These are phyloP conservation scores for Penicillium ochrochloron DNA, from an alignment of 495 filamentous ascomycete genomes.

Conservation along the genomic window DNA sequence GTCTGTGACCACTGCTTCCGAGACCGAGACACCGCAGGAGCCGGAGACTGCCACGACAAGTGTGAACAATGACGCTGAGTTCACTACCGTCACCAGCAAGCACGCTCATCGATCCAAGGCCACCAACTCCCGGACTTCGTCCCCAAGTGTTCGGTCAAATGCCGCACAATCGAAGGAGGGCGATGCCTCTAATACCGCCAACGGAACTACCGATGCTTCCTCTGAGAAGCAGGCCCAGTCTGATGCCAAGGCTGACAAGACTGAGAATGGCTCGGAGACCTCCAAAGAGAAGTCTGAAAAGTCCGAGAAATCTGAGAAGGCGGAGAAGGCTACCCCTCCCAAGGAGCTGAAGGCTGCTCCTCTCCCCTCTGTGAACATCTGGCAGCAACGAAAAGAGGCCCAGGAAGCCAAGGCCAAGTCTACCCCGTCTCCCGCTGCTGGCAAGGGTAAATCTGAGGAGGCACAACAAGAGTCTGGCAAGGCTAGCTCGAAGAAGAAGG, in stretches of 20 bases:
- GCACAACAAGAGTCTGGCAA: constrained; percentile 48
- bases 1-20: constrained; percentile 24
- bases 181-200: constrained; percentile 67
- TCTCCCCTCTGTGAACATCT: constrained; percentile 80
- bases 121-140: constrained; percentile 62
- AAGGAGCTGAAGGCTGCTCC: constrained; percentile 80
- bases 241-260: constrained; percentile 47
- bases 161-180: constrained; percentile 72
- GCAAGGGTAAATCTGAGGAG: constrained; percentile 48
- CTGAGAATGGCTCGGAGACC: constrained; percentile 33
- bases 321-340: constrained; percentile 44
- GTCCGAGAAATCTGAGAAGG: constrained; percentile 40
- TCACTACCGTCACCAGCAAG: constrained; percentile 37
- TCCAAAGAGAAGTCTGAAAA: constrained; percentile 44
- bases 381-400: constrained; percentile 76
- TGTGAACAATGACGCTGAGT: constrained; percentile 40
- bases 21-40: constrained; percentile 35
- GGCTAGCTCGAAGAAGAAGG: constrained; percentile 53
- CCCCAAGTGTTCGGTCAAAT: constrained; percentile 67
- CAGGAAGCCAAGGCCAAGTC: constrained; percentile 69
- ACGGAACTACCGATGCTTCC: constrained; percentile 64
- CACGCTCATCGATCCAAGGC: constrained; percentile 39
- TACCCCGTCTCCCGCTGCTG: constrained; percentile 29
- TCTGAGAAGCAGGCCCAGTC: constrained; percentile 71
- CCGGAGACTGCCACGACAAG: constrained; percentile 32